Evolutionary conservation across 129 eudicot genomes (phyloP).

Genomic region (Glebionis coronaria): DNA sequence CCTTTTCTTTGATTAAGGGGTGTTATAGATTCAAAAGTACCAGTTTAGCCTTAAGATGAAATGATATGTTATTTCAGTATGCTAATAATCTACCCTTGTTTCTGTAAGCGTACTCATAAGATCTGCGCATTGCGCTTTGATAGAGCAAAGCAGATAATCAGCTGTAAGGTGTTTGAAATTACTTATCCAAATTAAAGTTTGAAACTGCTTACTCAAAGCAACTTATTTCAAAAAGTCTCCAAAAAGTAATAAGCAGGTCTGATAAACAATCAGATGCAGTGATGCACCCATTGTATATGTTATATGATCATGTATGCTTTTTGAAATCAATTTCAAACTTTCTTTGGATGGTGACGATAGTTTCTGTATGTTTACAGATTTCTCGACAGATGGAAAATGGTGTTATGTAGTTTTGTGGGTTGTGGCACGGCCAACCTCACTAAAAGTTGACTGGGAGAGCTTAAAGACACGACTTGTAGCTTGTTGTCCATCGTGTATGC

Average conservation of each 20-base stretch:
- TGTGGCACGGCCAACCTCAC: constrained; percentile 49
- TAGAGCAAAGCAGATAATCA: too few species aligned
- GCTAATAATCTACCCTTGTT: too few species aligned
- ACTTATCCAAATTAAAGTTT: too few species aligned
- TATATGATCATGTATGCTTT: constrained; percentile 4
- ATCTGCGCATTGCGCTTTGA: too few species aligned
- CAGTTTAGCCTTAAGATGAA: too few species aligned
- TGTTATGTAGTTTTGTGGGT: constrained; percentile 82
- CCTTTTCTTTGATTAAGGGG: background rate
- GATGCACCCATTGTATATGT: background rate
- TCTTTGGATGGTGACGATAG: background rate
- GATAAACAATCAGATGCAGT: background rate
- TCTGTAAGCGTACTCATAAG: too few species aligned
- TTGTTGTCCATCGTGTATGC: constrained; percentile 61
- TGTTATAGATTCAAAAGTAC: too few species aligned
- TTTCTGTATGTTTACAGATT: constrained; percentile 36
- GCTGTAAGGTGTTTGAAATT: too few species aligned
- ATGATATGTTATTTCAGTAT: too few species aligned
- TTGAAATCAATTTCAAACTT: background rate
- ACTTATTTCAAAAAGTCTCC: too few species aligned
- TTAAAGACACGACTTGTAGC: constrained; percentile 63
- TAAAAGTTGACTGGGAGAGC: constrained; percentile 62
- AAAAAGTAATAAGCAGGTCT: too few species aligned
- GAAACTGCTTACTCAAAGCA: too few species aligned
- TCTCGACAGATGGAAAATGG: constrained; percentile 85